Percentiles rank a stretch among this genome's conserved stretches.
Evolutionary conservation across 1,139 yeast species (phyloP).

Genomic region (Kazachstania sp.): DNA sequence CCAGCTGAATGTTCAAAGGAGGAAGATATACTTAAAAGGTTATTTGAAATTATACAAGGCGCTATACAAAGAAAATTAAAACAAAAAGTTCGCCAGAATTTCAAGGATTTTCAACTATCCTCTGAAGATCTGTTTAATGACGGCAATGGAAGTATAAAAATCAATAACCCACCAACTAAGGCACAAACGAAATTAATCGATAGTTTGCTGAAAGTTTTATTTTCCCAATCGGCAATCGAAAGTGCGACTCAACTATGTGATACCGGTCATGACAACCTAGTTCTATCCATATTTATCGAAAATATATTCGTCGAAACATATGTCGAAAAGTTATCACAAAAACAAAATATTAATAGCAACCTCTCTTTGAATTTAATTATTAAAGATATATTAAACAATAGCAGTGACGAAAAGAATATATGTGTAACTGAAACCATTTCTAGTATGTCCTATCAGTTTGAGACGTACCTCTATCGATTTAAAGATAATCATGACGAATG

Average conservation of each 20-base stretch:
- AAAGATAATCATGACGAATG: constrained; percentile 4
- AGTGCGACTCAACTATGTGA: background rate
- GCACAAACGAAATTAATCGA: constrained; percentile 23
- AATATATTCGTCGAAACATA: background rate
- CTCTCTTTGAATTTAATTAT: background rate
- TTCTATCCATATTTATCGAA: constrained; percentile 24
- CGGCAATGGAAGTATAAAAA: constrained; percentile 23
- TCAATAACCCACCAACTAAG: constrained; percentile 17
- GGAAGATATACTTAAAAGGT: constrained; percentile 8
- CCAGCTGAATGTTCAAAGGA: too few relatives aligned
- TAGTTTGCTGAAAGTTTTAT: constrained; percentile 23
- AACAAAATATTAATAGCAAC: too few relatives aligned
- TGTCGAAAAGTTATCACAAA: background rate
- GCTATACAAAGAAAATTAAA: constrained; percentile 14
- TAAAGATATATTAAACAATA: background rate
- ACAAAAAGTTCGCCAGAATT: constrained; percentile 4
- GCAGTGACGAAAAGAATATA: background rate
- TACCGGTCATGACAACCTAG: constrained; percentile 25
- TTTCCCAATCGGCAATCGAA: constrained; percentile 16
- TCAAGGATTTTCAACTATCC: constrained; percentile 7
- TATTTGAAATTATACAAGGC: constrained; percentile 5
- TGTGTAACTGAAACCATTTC: background rate
- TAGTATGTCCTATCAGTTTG: background rate
- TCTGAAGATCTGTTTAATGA: constrained; percentile 14
- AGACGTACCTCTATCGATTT: constrained; percentile 12